Evolutionary conservation across 257 asterid genomes (phyloP), one percentile per base, ranked within the genome.

Genomic region (Penstemon barbatus): DNA sequence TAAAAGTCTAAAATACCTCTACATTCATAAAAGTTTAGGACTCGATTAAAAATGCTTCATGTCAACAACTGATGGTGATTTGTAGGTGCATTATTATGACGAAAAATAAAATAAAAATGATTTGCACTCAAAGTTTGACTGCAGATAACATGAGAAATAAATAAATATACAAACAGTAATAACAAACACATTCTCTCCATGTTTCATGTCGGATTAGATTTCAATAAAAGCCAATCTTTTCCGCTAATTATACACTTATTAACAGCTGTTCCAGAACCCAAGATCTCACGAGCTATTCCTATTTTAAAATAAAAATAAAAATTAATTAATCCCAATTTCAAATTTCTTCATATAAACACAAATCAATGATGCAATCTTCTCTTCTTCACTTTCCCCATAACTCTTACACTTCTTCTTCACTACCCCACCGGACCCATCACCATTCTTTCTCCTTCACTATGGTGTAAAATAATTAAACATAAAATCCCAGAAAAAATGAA

Each of bases 261-360:
- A 77, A 75, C 87, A 81, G 86, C 87, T 83, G 77, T 82, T 82
- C 42, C 82, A 79, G 79, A 76, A 80, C 85, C 89, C 87, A 79
- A 85, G 84, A 87, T 81, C 89, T 81, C 91, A 85, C 83, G 87
- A 82, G 74, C 56, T 59, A 39, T 60, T 64, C 60, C 33, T 42
- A 39, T 65, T 7, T 15, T 15, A 15, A 59, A 5, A 3, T n/a
- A 3, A 42, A 48, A 38, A 46, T 70, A 43, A 61, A 56, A 69
- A 59, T 76, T 69, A 62, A 84, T 59, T 73, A 76, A 68, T 57
- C 57, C 56, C 44, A 59, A 74, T 73, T 56, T 42, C 57, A 71
- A 57, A 71, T 51, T 50, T 65, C 70, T 25, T 25, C 33, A 25
- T 25, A 25, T 25, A 66, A 57, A 25, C 62, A 66, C 76, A 75